phyloP scores from a whole-genome alignment of 1,284 basidiomycete genomes.

The Sporisorium reilianum region DNA sequence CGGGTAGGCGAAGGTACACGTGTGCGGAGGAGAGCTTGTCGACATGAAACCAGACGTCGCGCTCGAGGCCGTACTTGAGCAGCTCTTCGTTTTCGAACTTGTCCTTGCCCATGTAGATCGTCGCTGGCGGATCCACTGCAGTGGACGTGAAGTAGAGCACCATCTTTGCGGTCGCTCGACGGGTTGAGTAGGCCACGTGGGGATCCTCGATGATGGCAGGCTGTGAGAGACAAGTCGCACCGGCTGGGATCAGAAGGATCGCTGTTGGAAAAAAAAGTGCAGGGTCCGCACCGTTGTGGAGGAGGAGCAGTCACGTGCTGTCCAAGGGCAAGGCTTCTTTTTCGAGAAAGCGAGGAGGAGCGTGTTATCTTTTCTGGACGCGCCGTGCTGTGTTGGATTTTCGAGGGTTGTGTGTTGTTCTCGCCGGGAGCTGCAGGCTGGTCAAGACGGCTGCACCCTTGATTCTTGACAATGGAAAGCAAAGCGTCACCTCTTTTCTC shows the following conservation, averaged over 20 bases:
- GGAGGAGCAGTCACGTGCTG: constrained; percentile 34
- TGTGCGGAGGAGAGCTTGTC: constrained; percentile 71
- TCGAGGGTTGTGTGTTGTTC: constrained; percentile 36
- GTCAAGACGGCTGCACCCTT: constrained; percentile 4
- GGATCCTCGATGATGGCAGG: no score
- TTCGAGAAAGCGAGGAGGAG: constrained; percentile 4
- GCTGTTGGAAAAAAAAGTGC: constrained; percentile 2
- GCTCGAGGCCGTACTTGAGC: constrained; percentile 78
- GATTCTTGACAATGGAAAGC: background rate
- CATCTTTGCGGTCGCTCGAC: no score
- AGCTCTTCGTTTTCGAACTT: constrained; percentile 85
- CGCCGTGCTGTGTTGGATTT: constrained; percentile 26
- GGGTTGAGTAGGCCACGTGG: no score
- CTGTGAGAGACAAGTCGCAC: background rate
- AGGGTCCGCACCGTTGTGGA: constrained; percentile 26
- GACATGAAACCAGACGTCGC: constrained; percentile 75
- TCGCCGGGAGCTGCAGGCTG: background rate
- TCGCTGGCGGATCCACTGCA: constrained; percentile 76
- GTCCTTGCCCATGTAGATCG: constrained; percentile 94
- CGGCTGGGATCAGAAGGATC: background rate
- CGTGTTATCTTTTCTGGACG: constrained; percentile 17
- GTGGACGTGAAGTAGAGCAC: constrained; percentile 75
- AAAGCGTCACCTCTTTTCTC: constrained; percentile 8
- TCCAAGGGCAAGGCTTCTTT: background rate
- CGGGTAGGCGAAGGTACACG: constrained; percentile 84